Base-by-base conservation (phyloP, 2,329 filamentous ascomycete species). In the Microcyclosporella mali region DNA sequence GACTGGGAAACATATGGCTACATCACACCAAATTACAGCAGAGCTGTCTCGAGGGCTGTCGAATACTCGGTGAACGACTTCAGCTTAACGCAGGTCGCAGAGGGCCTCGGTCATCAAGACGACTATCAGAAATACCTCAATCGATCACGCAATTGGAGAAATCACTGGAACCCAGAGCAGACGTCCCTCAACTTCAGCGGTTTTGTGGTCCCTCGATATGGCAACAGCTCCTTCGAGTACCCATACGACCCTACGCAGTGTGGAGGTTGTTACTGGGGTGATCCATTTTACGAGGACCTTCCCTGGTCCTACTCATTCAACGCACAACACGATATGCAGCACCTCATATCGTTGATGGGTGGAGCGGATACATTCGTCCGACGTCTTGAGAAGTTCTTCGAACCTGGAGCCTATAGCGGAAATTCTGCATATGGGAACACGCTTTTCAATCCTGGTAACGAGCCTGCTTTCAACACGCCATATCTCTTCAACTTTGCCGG, bases 21-120 rank as follows among this genome's bases (percentile, higher is more conserved):
- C 58, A 83, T 88, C 29, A 49, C 50, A 4, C 77, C 86, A 45
- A 73, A 81, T 59, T 86, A 83, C 0, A 72, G 84, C 4, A 72
- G 82, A n/a, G 81, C 75, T 46, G 73, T 88, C 81, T 0, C 41
- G 17, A 73, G 84, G 10, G 87, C 82, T 0, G 73, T 88, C 1
- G 84, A 88, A 58, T 88, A 88, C 57, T 70, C 79, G 0, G 71
- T 72, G 31, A 85, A 87, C 56, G 83, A 87, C 59, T 87, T 85
- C 52, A 73, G 70, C 0, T 64, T 87, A 2, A 75, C 78, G 46
- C 77, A 82, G 57, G 78, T 87, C 7, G 83, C 83, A 2, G 60
- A 56, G 1, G 81, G 80, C 0, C 62, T 84, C 2, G 71, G 69
- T 1, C 72, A 74, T 35, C 43, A 55, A 0, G 63, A 65, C 1